A percentile compares a stretch with the other conserved stretches of the same genome.
Conservation (phyloP, 2,329 filamentous ascomycete species). For the Sclerotinia borealis region DNA sequence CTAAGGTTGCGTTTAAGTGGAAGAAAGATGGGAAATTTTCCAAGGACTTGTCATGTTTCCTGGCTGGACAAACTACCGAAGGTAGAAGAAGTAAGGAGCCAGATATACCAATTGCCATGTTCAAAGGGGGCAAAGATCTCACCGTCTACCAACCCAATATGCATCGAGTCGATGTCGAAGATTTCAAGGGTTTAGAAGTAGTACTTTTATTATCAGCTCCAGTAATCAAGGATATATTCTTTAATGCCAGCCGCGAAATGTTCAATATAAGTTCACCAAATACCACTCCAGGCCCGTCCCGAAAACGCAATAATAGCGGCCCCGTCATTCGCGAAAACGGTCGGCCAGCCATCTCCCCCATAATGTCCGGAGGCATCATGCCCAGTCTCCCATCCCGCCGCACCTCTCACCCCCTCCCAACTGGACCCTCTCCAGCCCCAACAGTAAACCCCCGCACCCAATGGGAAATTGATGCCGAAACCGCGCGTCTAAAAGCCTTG, state of each 20-base stretch:
- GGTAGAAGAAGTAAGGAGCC: conserved; percentile 82
- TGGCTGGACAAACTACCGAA: conserved; percentile 70
- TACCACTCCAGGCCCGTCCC: conserved; percentile 21
- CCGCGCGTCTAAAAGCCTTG: conserved; percentile 35
- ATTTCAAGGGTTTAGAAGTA: conserved; percentile 87
- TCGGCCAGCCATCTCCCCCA: conserved; percentile 16
- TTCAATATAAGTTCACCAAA: conserved; percentile 64
- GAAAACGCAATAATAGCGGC: conserved; percentile 28
- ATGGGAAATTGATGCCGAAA: conserved; percentile 64
- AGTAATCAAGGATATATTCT: conserved; percentile 59
- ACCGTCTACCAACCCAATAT: conserved; percentile 94
- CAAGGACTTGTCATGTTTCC: conserved; percentile 82
- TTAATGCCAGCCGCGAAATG: conserved; percentile 60
- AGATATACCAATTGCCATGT: conserved; percentile 90
- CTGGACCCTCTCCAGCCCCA: conserved; percentile 16
- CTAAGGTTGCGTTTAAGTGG: conserved; percentile 82
- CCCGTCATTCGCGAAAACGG: conserved; percentile 23
- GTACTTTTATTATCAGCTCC: conserved; percentile 61
- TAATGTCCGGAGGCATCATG: conserved; percentile 28
- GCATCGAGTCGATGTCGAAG: conserved; percentile 83
- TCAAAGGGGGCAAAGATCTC: conserved; percentile 62
- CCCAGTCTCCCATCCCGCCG: conserved; percentile 13
- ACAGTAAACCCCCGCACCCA: conserved; percentile 32
- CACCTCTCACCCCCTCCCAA: conserved; percentile 17
- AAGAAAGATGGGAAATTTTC: conserved; percentile 79